phyloP scores from a whole-genome alignment of 2,329 filamentous ascomycete genomes.

The Stachybotrys echinatus region DNA sequence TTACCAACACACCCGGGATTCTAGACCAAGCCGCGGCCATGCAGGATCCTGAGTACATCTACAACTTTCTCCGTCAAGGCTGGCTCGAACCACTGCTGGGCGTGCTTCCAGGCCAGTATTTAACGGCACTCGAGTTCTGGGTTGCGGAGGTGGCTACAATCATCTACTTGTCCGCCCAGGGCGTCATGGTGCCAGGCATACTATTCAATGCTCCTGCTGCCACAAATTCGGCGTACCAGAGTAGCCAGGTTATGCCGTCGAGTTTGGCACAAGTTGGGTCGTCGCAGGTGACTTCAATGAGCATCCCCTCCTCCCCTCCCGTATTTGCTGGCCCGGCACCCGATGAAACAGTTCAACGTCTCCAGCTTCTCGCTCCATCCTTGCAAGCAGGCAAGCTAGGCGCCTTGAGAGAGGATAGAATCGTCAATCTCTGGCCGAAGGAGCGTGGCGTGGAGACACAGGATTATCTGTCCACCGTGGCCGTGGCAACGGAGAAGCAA shows the following conservation, averaged over 20 bases:
- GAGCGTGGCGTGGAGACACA: constrained; percentile 27
- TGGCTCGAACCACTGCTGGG: constrained; percentile 21
- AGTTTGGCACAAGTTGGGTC: constrained; percentile 14
- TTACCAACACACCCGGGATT: neutral
- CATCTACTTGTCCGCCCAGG: constrained; percentile 27
- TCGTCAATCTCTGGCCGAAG: constrained; percentile 33
- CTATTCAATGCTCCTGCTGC: constrained; percentile 19
- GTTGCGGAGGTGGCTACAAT: constrained; percentile 26
- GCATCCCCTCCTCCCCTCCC: constrained; percentile 15
- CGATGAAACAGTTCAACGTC: constrained; percentile 26
- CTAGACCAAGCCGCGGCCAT: constrained; percentile 16
- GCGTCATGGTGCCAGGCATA: constrained; percentile 26
- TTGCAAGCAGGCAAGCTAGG: constrained; percentile 18
- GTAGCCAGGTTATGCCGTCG: constrained; percentile 7
- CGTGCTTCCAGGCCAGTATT: constrained; percentile 14
- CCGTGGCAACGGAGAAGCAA: constrained; percentile 26
- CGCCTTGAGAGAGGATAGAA: constrained; percentile 17
- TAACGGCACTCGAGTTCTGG: constrained; percentile 18
- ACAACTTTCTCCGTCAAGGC: constrained; percentile 20
- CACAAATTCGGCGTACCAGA: constrained; percentile 3
- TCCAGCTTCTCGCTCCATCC: constrained; percentile 26
- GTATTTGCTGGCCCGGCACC: constrained; percentile 6
- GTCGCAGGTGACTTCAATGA: constrained; percentile 14
- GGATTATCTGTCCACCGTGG: constrained; percentile 33
- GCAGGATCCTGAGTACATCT: constrained; percentile 20